These are phyloP conservation scores for Fusarium hainanense DNA, from an alignment of 2,329 filamentous ascomycete species.

Conservation along the genomic window DNA sequence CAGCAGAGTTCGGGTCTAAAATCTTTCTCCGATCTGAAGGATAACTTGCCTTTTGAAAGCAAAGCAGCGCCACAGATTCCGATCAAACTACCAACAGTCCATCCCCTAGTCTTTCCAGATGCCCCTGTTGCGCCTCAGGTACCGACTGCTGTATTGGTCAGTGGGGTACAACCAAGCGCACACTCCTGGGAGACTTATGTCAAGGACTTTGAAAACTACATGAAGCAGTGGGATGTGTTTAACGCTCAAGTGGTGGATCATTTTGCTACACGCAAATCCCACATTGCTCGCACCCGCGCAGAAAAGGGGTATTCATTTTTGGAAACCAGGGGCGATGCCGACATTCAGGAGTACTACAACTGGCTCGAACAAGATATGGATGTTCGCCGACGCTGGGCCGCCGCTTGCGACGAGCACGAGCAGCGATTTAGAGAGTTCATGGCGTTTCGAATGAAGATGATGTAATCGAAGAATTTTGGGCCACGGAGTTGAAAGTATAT, in stretches of 20 bases:
- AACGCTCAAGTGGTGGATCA: conserved; percentile 66
- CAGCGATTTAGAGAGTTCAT: conserved; percentile 68
- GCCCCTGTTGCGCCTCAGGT: conserved; percentile 63
- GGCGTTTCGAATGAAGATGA: conserved; percentile 59
- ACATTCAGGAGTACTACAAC: conserved; percentile 67
- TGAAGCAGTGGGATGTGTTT: conserved; percentile 61
- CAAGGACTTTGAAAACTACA: conserved; percentile 64
- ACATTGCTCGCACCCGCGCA: conserved; percentile 53
- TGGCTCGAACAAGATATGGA: conserved; percentile 73
- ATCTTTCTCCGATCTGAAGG: conserved; percentile 67
- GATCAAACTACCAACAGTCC: conserved; percentile 49
- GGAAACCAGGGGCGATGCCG: conserved; percentile 55
- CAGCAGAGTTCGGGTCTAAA: conserved; percentile 60
- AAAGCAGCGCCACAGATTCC: conserved; percentile 58
- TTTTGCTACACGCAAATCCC: conserved; percentile 62
- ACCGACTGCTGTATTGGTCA: conserved; percentile 56
- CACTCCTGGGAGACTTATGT: conserved; percentile 63
- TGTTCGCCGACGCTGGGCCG: conserved; percentile 69
- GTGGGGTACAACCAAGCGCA: conserved; percentile 57
- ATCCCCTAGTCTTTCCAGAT: conserved; percentile 58
- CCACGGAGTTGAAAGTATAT: conserved; percentile 18
- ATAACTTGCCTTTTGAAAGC: conserved; percentile 68
- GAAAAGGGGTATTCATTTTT: conserved; percentile 61
- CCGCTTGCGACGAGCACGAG: conserved; percentile 70
- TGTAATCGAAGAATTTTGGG: conserved; percentile 39